Evolutionary conservation across 768 basidiomycete genomes (phyloP), one percentile per base, ranked within the genome.

Genomic region (Hypholoma sublateritium): DNA sequence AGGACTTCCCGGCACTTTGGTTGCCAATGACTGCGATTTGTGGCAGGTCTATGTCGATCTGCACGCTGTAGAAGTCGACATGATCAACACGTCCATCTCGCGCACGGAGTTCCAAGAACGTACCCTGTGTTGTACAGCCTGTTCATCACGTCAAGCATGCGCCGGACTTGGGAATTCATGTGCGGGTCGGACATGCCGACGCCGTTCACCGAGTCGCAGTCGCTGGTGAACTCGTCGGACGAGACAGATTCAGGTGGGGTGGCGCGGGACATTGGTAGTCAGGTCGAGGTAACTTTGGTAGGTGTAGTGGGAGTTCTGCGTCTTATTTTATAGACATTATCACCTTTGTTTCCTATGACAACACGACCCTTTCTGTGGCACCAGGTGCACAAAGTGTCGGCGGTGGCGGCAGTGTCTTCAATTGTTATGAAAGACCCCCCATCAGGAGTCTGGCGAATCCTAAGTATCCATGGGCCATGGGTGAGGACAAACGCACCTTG

Each of bases 1-100:
- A 91, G 0, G 87, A 89, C 62, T 91, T 91, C 0, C 89, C 89
- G 0, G 86, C 86, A 44, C 84, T 87, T 59, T 91, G 90, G 1
- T 76, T 79, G 0, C 90, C 89, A 22, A 89, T 80, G 41, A 90
- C 88, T 0, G 83, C 85, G 39, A 91, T 89, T 58, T 84, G 82
- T 0, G 90, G 89, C 0, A 92, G 71, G 61, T 89, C 88, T 5
- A 92, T 80, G 51, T 91, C 87, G 9, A 80, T 72, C 59, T 89
- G 83, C 0, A 87, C 87, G 0, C 89, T 90, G 21, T 0, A 43
- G 43, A 37, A 17, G 9, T 13, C 19, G 2, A 37, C 5, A 22
- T 12, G 32, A 16, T 37, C 19, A 36, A 17, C 14, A 12, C 17
- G 4, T 9, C n/a, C 48, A 0, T 8, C 17, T 17, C 17, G 6